Evolutionary conservation across 1,284 basidiomycete genomes (phyloP), one percentile per base, ranked within the genome.

Genomic region (Moesziomyces globuligerus): DNA sequence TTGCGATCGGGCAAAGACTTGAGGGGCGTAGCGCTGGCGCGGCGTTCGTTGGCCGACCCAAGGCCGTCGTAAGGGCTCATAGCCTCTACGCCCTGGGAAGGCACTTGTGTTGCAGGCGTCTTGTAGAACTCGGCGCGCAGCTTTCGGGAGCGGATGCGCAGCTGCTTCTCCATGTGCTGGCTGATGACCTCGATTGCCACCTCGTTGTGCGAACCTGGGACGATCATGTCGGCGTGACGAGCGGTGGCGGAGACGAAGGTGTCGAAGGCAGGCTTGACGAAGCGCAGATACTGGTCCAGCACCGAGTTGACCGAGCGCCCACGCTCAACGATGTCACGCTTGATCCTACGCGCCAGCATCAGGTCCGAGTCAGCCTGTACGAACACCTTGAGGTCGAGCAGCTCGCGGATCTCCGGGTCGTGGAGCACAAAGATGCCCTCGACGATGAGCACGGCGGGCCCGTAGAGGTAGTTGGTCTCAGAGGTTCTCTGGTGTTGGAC

Each of bases 401-500:
- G 83, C 4, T 87, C 86, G 51, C 95, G 86, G 38, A 97, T 58
- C 13, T 58, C 61, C 18, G 74, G 69, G 83, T 52, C 92, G 66
- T 93, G 89, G 38, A 98, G 84, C 3, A 92, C 89, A 88, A 97
- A 90, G 66, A 98, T 94, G 4, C 95, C 95, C 80, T 98, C 94
- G 20, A 91, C 89, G 66, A 98, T 94, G 75, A 98, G 91, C 44
- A 98, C 91, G n/a, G 90, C 89, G 4, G 94, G 93, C 1, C 95
- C 95, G 82, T 98, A 98, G 1, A 98, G 85, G 83, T 98, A 96
- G 78, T 92, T 91, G 29, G 88, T 91, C 79, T 95, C 92, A 4
- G 88, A 86, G 53, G 91, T 84, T 32, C 95, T 87, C 80, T 97
- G 93, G 83, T 98, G 95, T 71, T 92, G 87, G 18, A 88, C 86